A percentile compares a stretch with the other conserved stretches of the same genome.
phyloP scores from a whole-genome alignment of 1,284 basidiomycete species.

The Vanrija humicola region DNA sequence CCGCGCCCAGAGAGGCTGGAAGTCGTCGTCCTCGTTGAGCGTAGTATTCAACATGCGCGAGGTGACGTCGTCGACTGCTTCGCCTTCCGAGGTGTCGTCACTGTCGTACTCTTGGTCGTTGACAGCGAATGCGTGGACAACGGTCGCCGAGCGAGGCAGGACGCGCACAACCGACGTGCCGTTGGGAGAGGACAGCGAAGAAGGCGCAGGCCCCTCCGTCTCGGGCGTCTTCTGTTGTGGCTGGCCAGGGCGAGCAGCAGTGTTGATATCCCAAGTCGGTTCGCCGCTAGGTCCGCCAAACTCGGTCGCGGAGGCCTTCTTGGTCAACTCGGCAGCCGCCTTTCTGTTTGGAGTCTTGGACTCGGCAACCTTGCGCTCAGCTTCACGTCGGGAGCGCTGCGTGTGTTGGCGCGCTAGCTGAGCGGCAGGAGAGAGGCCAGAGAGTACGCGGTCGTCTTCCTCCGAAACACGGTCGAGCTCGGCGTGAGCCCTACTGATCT shows the following conservation, averaged over 20 bases:
- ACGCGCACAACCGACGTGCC: not conserved
- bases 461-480: conserved; percentile 68
- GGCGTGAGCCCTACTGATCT: conserved; percentile 76
- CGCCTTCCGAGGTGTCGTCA: conserved; percentile 54
- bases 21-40: conserved; percentile 51
- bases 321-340: not conserved
- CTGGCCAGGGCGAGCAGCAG: conserved; percentile 55
- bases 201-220: conserved; percentile 3
- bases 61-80: conserved; percentile 58
- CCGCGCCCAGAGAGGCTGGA: conserved; percentile 59
- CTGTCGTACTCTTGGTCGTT: conserved; percentile 61
- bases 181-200: not conserved
- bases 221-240: not conserved
- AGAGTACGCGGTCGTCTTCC: conserved; percentile 56
- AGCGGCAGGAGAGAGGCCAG: conserved; percentile 85
- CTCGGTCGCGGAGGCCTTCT: not conserved
- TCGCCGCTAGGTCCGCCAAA: conserved; percentile 18
- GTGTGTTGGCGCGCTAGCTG: conserved; percentile 87
- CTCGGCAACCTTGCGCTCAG: conserved; percentile 44
- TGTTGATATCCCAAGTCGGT: conserved; percentile 73
- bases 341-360: not conserved
- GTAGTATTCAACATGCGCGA: conserved; percentile 2
- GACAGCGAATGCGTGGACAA: conserved; percentile 37
- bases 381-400: conserved; percentile 62
- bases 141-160: conserved; percentile 20